phyloP scores from a whole-genome alignment of 495 filamentous ascomycete genomes.

The Hypoxylon intermedium region DNA sequence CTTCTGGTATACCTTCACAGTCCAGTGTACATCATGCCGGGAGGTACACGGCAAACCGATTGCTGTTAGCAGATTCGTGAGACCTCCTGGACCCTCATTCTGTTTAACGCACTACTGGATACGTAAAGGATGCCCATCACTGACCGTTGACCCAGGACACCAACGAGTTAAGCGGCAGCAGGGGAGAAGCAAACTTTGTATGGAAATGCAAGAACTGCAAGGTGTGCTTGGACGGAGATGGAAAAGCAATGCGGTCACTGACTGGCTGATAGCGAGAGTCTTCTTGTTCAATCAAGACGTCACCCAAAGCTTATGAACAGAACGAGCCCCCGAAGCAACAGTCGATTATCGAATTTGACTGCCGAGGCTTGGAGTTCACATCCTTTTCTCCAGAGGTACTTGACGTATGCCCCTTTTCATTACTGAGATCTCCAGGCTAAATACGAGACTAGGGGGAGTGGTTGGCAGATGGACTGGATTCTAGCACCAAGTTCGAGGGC shows the following conservation, averaged over 20 bases:
- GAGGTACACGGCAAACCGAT: slow-evolving; percentile 90
- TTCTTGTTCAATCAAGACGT: slow-evolving; percentile 69
- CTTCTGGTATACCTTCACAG: slow-evolving; percentile 95
- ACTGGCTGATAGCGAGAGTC: slow-evolving; percentile 70
- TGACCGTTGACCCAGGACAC: slow-evolving; percentile 63
- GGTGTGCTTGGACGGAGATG: slow-evolving; percentile 52
- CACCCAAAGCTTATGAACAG: slow-evolving; percentile 73
- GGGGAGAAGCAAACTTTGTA: slow-evolving; percentile 96
- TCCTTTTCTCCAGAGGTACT: slow-evolving; percentile 87
- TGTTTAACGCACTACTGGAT: not conserved
- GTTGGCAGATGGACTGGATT: slow-evolving; percentile 82
- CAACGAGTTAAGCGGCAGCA: slow-evolving; percentile 86
- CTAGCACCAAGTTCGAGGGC: slow-evolving; percentile 74
- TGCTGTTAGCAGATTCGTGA: slow-evolving; percentile 86
- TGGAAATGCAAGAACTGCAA: slow-evolving; percentile 96
- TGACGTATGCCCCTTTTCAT: not conserved
- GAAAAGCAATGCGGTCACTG: no score
- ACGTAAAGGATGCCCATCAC: not conserved
- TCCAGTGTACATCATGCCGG: slow-evolving; percentile 93
- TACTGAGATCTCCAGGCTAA: not conserved
- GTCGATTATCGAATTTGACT: slow-evolving; percentile 89
- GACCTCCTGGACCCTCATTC: slow-evolving; percentile 37
- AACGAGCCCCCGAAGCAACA: slow-evolving; percentile 71
- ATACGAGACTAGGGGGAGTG: slow-evolving; percentile 74
- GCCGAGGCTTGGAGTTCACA: slow-evolving; percentile 88